Evolutionary conservation across 805 yeast genomes (phyloP).

Genomic region (Blastobotrys americana): DNA sequence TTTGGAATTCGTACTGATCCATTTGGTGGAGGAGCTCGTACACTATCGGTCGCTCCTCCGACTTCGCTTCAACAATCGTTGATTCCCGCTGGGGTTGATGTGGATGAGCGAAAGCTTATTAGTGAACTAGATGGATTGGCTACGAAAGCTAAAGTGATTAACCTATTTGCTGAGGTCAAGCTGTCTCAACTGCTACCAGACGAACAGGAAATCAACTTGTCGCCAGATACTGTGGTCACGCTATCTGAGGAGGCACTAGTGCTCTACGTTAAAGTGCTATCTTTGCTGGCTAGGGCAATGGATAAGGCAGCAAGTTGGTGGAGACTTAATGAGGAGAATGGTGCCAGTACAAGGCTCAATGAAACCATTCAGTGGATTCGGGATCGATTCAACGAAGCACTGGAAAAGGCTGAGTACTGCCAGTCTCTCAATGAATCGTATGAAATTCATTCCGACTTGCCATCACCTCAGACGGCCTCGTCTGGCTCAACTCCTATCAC

Average conservation of each 20-base stretch:
- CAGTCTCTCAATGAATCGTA: constrained; percentile 32
- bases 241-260: constrained; percentile 82
- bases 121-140: constrained; percentile 61
- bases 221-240: constrained; percentile 32
- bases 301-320: constrained; percentile 85
- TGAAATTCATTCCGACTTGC: constrained; percentile 2
- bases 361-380: constrained; percentile 84
- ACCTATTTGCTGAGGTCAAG: constrained; percentile 84
- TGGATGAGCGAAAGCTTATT: constrained; percentile 25
- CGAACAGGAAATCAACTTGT: constrained; percentile 22
- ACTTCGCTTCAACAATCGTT: constrained; percentile 21
- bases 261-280: constrained; percentile 74
- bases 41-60: constrained; percentile 16
- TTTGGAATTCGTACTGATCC: constrained; percentile 47
- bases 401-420: constrained; percentile 81
- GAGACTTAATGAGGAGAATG: constrained; percentile 39
- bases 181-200: constrained; percentile 76
- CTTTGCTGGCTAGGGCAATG: constrained; percentile 82
- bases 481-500: not conserved
- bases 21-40: constrained; percentile 1
- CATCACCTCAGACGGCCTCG: constrained; percentile 1
- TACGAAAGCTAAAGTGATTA: constrained; percentile 85
- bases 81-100: constrained; percentile 15
- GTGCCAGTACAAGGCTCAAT: constrained; percentile 29
- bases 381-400: constrained; percentile 76